A percentile compares a stretch with the other conserved stretches of the same genome.
Conservation (phyloP, 2,329 filamentous ascomycete genomes). For the Fusarium beomiforme region DNA sequence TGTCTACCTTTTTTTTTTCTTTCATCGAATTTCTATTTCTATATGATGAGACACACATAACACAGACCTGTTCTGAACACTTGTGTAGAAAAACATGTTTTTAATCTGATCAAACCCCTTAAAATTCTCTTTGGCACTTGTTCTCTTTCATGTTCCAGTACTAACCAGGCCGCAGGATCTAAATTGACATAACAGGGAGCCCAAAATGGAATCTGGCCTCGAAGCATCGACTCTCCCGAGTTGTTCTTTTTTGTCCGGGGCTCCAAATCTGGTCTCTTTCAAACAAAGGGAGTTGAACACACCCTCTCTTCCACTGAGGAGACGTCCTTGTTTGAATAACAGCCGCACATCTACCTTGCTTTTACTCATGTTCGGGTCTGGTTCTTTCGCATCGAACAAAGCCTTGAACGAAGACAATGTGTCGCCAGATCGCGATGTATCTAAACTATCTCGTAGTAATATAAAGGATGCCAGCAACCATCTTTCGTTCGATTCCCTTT, state of each 20-base stretch:
- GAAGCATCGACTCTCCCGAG: slow-evolving; percentile 5
- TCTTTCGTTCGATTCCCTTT: neutral
- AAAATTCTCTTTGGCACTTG: neutral
- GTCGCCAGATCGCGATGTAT: neutral
- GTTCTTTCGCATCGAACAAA: slow-evolving; percentile 20
- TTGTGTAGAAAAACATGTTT: slow-evolving; percentile 45
- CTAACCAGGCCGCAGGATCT: slow-evolving; percentile 28
- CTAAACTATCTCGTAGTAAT: slow-evolving; percentile 11
- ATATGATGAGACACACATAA: slow-evolving; percentile 47
- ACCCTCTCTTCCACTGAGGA: neutral
- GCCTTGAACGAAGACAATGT: slow-evolving; percentile 18
- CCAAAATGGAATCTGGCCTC: slow-evolving; percentile 23
- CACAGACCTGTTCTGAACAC: slow-evolving; percentile 50
- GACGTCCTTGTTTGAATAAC: slow-evolving; percentile 17
- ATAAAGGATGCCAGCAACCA: slow-evolving; percentile 1
- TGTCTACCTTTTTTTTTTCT: neutral
- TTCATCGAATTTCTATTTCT: slow-evolving; percentile 4
- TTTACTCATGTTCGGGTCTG: slow-evolving; percentile 3
- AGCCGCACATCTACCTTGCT: neutral
- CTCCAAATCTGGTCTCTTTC: neutral
- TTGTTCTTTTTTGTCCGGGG: slow-evolving; percentile 6
- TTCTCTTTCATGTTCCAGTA: slow-evolving; percentile 6
- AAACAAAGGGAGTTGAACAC: slow-evolving; percentile 29
- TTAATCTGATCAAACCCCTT: slow-evolving; percentile 37
- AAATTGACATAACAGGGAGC: slow-evolving; percentile 1